Evolutionary conservation across 768 basidiomycete species (phyloP).

Genomic region (Leucocoprinus birnbaumii): DNA sequence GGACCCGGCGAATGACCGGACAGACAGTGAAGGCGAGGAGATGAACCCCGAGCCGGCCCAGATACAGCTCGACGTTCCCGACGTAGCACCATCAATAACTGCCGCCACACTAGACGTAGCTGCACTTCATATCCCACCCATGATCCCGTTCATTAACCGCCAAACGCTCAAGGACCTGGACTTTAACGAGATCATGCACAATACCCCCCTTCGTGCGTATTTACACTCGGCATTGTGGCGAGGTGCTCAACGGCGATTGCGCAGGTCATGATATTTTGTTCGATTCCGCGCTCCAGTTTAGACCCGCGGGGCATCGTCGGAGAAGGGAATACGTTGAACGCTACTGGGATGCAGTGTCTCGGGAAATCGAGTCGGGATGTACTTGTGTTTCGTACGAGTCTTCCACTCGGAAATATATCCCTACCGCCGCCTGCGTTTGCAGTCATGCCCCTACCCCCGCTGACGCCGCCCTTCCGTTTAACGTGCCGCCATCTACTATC

Average conservation of each 20-base stretch:
- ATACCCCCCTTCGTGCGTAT: slow-evolving; percentile 85
- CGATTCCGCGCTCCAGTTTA: slow-evolving; percentile 80
- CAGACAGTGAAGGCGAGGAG: slow-evolving; percentile 44
- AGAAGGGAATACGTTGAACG: slow-evolving; percentile 71
- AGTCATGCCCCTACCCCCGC: background rate
- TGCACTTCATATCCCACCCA: slow-evolving; percentile 61
- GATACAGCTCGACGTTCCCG: slow-evolving; percentile 11
- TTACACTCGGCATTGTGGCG: slow-evolving; percentile 12
- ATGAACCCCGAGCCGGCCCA: slow-evolving; percentile 36
- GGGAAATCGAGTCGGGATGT: slow-evolving; percentile 79
- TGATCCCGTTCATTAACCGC: slow-evolving; percentile 76
- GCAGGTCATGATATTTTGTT: slow-evolving; percentile 88
- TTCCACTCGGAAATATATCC: slow-evolving; percentile 45
- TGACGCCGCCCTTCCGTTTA: slow-evolving; percentile 3
- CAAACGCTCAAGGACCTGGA: slow-evolving; percentile 85
- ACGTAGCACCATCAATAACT: slow-evolving; percentile 21
- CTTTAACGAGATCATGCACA: slow-evolving; percentile 79
- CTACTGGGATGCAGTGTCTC: slow-evolving; percentile 82
- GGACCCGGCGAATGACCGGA: slow-evolving; percentile 25
- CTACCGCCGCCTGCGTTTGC: slow-evolving; percentile 55
- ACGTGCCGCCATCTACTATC: slow-evolving; percentile 38
- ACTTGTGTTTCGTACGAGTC: slow-evolving; percentile 78
- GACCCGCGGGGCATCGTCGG: slow-evolving; percentile 70
- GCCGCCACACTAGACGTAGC: slow-evolving; percentile 39
- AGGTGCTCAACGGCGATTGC: slow-evolving; percentile 14